Evolutionary conservation across 768 basidiomycete genomes (phyloP).

Genomic region (Mycena vitilis): DNA sequence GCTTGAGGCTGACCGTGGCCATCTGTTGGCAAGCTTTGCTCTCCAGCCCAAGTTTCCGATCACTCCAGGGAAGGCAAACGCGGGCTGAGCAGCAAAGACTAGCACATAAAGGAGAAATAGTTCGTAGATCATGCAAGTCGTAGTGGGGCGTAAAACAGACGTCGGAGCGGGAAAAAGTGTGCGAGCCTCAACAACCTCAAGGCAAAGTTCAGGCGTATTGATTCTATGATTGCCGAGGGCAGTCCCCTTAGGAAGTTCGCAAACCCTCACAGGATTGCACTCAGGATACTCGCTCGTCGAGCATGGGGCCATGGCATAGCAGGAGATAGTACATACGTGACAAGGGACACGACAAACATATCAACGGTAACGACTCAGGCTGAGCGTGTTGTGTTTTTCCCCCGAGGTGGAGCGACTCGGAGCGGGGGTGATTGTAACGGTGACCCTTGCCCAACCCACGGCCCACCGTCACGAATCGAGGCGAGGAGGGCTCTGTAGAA

Average conservation of each 20-base stretch:
- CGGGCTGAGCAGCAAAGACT: slow-evolving; percentile 4
- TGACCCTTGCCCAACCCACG: slow-evolving; percentile 97
- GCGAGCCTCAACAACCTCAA: slow-evolving; percentile 16
- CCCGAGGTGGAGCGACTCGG: slow-evolving; percentile 91
- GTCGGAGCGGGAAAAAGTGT: slow-evolving; percentile 19
- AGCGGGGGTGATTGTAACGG: slow-evolving; percentile 93
- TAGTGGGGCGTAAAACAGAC: slow-evolving; percentile 5
- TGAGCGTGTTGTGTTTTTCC: slow-evolving; percentile 99
- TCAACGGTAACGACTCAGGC: slow-evolving; percentile 89
- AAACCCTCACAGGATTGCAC: not conserved
- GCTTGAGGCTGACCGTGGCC: slow-evolving; percentile 11
- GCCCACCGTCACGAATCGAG: no score
- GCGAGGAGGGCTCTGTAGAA: no score
- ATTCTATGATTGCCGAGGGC: slow-evolving; percentile 17
- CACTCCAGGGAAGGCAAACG: slow-evolving; percentile 16
- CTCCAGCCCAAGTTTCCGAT: slow-evolving; percentile 5
- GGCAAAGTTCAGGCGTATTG: not conserved
- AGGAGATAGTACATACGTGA: slow-evolving; percentile 39
- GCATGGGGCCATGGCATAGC: slow-evolving; percentile 35
- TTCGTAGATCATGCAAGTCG: slow-evolving; percentile 32
- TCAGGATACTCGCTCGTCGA: slow-evolving; percentile 7
- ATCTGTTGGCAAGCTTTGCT: slow-evolving; percentile 16
- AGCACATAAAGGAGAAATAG: slow-evolving; percentile 22
- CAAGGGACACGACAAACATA: slow-evolving; percentile 42
- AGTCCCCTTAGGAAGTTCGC: not conserved